Evolutionary conservation across 129 eudicot species (phyloP).

Genomic region (Lonicera japonica): DNA sequence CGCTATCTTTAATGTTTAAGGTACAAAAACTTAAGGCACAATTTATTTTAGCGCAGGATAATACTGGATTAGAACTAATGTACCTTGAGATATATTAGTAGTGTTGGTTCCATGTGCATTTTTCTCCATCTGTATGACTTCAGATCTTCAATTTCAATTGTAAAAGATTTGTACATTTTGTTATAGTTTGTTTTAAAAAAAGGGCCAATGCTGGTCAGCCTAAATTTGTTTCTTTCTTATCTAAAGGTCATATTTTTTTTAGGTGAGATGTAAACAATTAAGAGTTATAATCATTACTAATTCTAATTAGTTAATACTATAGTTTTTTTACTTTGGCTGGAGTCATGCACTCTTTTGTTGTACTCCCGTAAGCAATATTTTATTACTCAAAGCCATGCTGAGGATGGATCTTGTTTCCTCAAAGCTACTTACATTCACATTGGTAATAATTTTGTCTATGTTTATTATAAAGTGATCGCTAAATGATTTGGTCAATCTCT

Average conservation of each 20-base stretch:
- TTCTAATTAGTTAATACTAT: no score
- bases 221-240: no score
- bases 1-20: no score
- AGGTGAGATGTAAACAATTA: no score
- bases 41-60: no score
- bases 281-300: no score
- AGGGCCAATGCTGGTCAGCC: not conserved
- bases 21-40: no score
- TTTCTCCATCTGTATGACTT: slow-evolving; percentile 11
- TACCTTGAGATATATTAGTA: slow-evolving; percentile 26
- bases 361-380: slow-evolving; percentile 6
- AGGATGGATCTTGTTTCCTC: slow-evolving; percentile 11
- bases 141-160: slow-evolving; percentile 17
- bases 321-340: slow-evolving; percentile 9
- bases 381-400: slow-evolving; percentile 6
- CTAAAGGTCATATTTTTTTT: no score
- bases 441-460: slow-evolving; percentile 10
- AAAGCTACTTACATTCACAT: not conserved
- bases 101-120: slow-evolving; percentile 17
- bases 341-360: not conserved
- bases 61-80: no score
- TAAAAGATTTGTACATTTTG: not conserved
- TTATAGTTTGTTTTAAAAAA: not conserved
- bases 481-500: slow-evolving; percentile 18
- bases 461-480: slow-evolving; percentile 18